These are phyloP conservation scores for Phlebiopsis flavidoalba DNA, from an alignment of 768 basidiomycete species.

Conservation along the genomic window DNA sequence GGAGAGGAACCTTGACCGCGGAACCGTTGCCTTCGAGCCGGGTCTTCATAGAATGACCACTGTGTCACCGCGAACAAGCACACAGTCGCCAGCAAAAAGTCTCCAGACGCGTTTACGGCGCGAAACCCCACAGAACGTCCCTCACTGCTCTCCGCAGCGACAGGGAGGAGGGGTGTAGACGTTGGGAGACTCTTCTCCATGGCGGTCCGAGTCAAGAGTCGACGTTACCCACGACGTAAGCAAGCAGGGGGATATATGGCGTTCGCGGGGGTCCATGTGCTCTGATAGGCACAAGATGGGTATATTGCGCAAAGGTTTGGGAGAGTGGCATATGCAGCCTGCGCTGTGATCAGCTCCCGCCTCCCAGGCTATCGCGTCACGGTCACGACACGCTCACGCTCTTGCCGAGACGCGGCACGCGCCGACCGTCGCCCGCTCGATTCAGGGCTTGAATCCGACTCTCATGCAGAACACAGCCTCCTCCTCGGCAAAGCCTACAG, in stretches of 20 bases:
- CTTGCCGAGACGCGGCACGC: not conserved
- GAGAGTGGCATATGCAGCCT: not conserved
- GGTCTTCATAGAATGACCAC: not conserved
- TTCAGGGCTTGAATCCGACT: not conserved
- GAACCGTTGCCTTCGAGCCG: not conserved
- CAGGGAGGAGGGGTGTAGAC: not conserved
- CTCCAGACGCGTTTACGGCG: not conserved
- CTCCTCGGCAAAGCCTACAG: not conserved
- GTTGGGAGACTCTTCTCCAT: conserved; percentile 3
- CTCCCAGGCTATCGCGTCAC: conserved; percentile 1
- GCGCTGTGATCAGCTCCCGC: not conserved
- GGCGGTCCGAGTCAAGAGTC: not conserved
- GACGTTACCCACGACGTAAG: not conserved
- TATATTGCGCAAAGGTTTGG: not conserved
- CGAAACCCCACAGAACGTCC: not conserved
- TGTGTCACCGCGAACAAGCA: not conserved
- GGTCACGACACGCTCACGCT: not conserved
- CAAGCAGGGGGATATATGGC: not conserved
- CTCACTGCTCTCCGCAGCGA: not conserved
- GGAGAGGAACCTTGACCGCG: conserved; percentile 14
- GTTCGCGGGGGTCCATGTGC: not conserved
- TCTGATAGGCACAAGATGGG: not conserved
- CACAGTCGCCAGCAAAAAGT: not conserved
- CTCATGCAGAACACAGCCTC: not conserved
- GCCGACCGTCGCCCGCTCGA: not conserved